Base-by-base conservation (phyloP, 179 eudicot species). In the Sideroxylon spinosum region DNA sequence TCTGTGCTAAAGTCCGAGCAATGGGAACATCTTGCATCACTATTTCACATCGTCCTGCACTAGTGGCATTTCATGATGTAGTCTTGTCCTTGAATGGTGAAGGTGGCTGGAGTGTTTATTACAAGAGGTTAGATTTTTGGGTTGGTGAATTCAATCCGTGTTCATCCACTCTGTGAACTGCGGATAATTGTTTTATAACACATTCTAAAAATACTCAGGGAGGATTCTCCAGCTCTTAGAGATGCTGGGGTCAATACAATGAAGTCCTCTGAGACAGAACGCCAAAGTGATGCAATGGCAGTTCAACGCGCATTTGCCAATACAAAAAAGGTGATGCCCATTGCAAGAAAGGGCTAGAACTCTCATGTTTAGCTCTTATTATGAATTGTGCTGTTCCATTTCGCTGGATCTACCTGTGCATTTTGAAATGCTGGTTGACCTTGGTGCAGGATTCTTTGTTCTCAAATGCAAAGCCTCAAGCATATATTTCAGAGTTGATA, bases 21-120 rank as follows among this genome's bases (percentile, higher is more conserved):
- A 95, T 95, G 99, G 99, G 98, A 73, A 92, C 99, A 78, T 93
- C 99, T 17, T 95, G 99, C 83, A 94, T 95, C 82, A 95, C 99
- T 44, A 95, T 95, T 83, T 95, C 99, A 29, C 99, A 95, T 78
- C 98, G 99, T 52, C 99, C 99, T 87, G 99, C 97, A 26, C 85
- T 95, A 68, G 99, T 93, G 81, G 99, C 99, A 76, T 95, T 95
- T 83, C 99, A 95, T 86, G 99, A 95, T 78, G 89, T 95, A 17
- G 97, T 93, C 71, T 75, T 95, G 77, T 95, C 99, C 78, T 86
- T 95, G 88, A 93, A 95, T 83, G 99, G 99, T 68, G 99, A 95
- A 87, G 99, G 99, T 79, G 94, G 99, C 71, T 95, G 99, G 98
- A 88, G 89, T 78, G 94, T 93, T 79, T 91, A 90, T 80, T 81